phyloP scores from a whole-genome alignment of 2,329 filamentous ascomycete species.

The Phyllosticta citribraziliensis region DNA sequence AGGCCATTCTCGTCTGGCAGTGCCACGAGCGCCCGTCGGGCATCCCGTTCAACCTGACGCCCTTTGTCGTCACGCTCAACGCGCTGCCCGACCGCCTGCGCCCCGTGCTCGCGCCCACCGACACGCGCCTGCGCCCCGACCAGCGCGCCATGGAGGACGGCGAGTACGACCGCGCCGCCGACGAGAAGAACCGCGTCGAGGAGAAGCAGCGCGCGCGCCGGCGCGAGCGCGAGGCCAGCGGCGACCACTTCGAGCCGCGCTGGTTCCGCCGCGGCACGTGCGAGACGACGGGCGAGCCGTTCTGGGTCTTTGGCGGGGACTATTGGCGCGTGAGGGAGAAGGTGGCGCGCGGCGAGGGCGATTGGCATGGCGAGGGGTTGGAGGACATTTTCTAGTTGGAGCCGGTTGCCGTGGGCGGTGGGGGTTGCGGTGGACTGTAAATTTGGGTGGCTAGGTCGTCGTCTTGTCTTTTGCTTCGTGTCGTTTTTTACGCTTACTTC shows the following conservation, averaged over 20 bases:
- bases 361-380: conserved; percentile 52
- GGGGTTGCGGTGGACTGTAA: too few species aligned
- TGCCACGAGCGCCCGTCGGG: conserved; percentile 68
- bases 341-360: conserved; percentile 51
- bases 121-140: conserved; percentile 85
- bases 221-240: conserved; percentile 60
- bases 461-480: too few species aligned
- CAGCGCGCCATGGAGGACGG: conserved; percentile 98
- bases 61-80: conserved; percentile 91
- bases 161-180: conserved; percentile 86
- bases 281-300: conserved; percentile 74
- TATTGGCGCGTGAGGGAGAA: conserved; percentile 73
- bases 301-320: conserved; percentile 79
- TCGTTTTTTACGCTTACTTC: too few species aligned
- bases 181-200: conserved; percentile 90
- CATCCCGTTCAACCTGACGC: conserved; percentile 94
- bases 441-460: too few species aligned
- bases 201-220: conserved; percentile 77
- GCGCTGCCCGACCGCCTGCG: conserved; percentile 74
- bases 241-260: conserved; percentile 71
- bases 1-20: conserved; percentile 90
- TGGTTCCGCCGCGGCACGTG: conserved; percentile 75
- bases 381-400: conserved; percentile 60
- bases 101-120: conserved; percentile 76
- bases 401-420: too few species aligned